Evolutionary conservation across 2,329 filamentous ascomycete genomes (phyloP).

Genomic region (Sclerotiophoma versabilis): DNA sequence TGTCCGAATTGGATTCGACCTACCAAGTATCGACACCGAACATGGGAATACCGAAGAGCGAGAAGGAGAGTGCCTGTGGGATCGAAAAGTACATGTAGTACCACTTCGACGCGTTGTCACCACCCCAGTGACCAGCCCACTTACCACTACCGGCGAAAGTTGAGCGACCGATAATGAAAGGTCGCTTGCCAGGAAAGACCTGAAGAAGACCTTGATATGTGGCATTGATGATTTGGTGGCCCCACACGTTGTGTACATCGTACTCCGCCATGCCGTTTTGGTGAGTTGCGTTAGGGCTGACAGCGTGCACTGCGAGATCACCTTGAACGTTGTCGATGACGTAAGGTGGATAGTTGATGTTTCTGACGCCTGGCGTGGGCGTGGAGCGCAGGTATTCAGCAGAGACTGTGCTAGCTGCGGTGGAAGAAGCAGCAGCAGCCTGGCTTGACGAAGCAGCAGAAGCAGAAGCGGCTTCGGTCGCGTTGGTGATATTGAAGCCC

Average conservation of each 20-base stretch:
- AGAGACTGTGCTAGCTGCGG: slow-evolving; percentile 36
- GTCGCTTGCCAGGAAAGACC: slow-evolving; percentile 72
- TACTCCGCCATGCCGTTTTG: slow-evolving; percentile 77
- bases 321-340: slow-evolving; percentile 76
- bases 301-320: slow-evolving; percentile 74
- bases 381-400: slow-evolving; percentile 63
- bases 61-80: slow-evolving; percentile 77
- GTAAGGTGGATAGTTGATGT: slow-evolving; percentile 78
- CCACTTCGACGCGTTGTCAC: slow-evolving; percentile 73
- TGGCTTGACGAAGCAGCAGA: slow-evolving; percentile 63
- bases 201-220: slow-evolving; percentile 74
- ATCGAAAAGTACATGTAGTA: slow-evolving; percentile 79
- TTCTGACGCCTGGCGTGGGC: slow-evolving; percentile 68
- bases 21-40: slow-evolving; percentile 66
- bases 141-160: slow-evolving; percentile 80
- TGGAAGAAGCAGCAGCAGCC: slow-evolving; percentile 48
- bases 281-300: slow-evolving; percentile 80
- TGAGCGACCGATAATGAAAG: slow-evolving; percentile 83
- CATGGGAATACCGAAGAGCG: slow-evolving; percentile 78
- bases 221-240: slow-evolving; percentile 74
- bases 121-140: slow-evolving; percentile 83
- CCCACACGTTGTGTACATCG: slow-evolving; percentile 79
- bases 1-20: not conserved
- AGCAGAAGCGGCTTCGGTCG: slow-evolving; percentile 69
- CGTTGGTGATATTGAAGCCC: slow-evolving; percentile 72